phyloP scores from a whole-genome alignment of 2,329 filamentous ascomycete genomes.

The Epichloe baconii region DNA sequence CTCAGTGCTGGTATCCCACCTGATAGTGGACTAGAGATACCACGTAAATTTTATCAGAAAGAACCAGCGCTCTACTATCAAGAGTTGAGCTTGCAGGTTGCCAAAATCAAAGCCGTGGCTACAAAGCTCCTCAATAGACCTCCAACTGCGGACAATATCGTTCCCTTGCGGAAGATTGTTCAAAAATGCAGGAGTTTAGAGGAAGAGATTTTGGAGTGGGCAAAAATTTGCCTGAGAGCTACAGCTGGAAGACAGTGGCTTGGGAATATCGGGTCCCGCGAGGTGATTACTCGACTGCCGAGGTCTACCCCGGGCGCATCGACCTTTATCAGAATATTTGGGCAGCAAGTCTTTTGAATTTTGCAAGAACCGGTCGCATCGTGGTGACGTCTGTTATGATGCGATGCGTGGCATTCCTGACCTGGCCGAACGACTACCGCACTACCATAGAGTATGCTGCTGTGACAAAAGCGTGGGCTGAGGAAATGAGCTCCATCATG shows the following conservation, averaged over 20 bases:
- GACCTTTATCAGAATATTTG: neutral
- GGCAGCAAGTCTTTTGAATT: neutral
- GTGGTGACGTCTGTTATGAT: neutral
- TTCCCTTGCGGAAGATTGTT: neutral
- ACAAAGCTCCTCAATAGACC: neutral
- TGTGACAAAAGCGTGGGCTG: neutral
- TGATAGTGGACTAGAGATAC: neutral
- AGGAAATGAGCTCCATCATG: neutral
- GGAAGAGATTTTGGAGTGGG: neutral
- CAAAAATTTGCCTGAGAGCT: neutral
- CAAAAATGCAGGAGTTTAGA: neutral
- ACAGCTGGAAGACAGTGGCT: neutral
- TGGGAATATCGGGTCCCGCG: neutral
- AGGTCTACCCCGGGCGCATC: neutral
- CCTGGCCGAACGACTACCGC: neutral
- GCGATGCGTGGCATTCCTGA: neutral
- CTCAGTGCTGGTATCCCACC: neutral
- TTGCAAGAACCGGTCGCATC: neutral
- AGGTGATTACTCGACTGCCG: neutral
- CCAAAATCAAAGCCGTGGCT: neutral
- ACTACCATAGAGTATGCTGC: neutral
- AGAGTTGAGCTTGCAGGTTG: neutral
- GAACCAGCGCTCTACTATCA: neutral
- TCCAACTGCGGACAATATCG: neutral
- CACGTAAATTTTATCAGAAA: neutral